Evolutionary conservation across 2,329 filamentous ascomycete species (phyloP).

Genomic region (Hypoxylon sp.): DNA sequence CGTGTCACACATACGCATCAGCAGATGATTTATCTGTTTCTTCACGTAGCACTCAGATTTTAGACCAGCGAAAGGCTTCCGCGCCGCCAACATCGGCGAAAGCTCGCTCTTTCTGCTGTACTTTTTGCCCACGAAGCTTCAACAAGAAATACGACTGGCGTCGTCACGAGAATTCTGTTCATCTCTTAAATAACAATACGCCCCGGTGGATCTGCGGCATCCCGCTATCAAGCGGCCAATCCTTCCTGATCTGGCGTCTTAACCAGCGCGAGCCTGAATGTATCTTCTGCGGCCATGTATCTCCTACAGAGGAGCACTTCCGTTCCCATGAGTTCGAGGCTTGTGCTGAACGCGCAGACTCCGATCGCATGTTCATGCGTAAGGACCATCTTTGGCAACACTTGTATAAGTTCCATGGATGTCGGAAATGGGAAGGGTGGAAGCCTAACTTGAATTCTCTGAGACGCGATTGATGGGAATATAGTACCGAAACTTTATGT

Average conservation of each 20-base stretch:
- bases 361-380: conserved; percentile 61
- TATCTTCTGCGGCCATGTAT: conserved; percentile 56
- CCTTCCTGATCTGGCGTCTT: conserved; percentile 65
- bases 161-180: conserved; percentile 59
- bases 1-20: conserved; percentile 10
- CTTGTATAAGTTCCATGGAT: conserved; percentile 59
- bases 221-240: conserved; percentile 53
- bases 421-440: conserved; percentile 66
- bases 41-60: not conserved
- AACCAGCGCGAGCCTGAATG: conserved; percentile 61
- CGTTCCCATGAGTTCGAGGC: conserved; percentile 60
- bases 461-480: conserved; percentile 9
- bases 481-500: not conserved
- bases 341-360: conserved; percentile 64
- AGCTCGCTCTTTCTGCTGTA: conserved; percentile 55
- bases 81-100: not conserved
- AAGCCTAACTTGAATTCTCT: conserved; percentile 57
- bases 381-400: conserved; percentile 59
- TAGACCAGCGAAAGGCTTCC: not conserved
- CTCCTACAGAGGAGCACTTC: conserved; percentile 50
- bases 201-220: conserved; percentile 65
- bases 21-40: conserved; percentile 32
- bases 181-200: not conserved
- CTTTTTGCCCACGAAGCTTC: conserved; percentile 58
- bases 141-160: conserved; percentile 59